These are phyloP conservation scores for Erysimum cheiri DNA, from an alignment of 441 rosid genomes.

Conservation along the genomic window DNA sequence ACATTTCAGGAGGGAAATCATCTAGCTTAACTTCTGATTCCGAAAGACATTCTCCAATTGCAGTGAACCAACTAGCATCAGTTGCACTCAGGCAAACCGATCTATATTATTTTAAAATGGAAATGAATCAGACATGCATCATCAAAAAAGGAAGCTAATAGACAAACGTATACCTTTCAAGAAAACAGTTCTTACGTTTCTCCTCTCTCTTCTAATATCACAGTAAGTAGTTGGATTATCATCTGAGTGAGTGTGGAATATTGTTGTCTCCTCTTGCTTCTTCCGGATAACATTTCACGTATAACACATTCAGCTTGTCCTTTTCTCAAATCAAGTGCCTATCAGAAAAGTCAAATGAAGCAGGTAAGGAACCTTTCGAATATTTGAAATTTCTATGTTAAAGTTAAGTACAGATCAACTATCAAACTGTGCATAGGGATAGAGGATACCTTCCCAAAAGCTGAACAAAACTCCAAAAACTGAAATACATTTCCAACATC, in stretches of 20 bases:
- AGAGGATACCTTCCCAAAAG: too few species aligned
- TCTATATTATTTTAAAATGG: slow-evolving; percentile 26
- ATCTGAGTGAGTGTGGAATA: slow-evolving; percentile 48
- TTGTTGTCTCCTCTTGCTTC: slow-evolving; percentile 44
- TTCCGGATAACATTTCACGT: slow-evolving; percentile 47
- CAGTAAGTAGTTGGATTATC: slow-evolving; percentile 50
- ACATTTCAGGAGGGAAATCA: slow-evolving; percentile 42
- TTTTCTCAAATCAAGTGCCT: slow-evolving; percentile 55
- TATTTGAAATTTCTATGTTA: not conserved
- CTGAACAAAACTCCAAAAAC: too few species aligned
- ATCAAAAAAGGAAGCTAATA: slow-evolving; percentile 4
- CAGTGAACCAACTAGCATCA: slow-evolving; percentile 52
- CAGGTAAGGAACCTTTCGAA: slow-evolving; percentile 11
- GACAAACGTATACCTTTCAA: slow-evolving; percentile 7
- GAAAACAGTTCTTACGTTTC: slow-evolving; percentile 43
- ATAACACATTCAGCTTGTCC: slow-evolving; percentile 52
- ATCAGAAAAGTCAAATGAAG: not conserved
- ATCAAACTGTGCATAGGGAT: too few species aligned
- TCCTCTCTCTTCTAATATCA: slow-evolving; percentile 46
- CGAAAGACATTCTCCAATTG: slow-evolving; percentile 42
- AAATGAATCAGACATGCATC: slow-evolving; percentile 13
- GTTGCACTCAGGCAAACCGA: slow-evolving; percentile 27
- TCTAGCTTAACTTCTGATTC: slow-evolving; percentile 43
- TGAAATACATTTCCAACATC: too few species aligned
- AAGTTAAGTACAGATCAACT: not conserved